Base-by-base conservation (phyloP, 225 moss, liverwort and hornwort genomes). In the Thuidium tamariscinum region DNA sequence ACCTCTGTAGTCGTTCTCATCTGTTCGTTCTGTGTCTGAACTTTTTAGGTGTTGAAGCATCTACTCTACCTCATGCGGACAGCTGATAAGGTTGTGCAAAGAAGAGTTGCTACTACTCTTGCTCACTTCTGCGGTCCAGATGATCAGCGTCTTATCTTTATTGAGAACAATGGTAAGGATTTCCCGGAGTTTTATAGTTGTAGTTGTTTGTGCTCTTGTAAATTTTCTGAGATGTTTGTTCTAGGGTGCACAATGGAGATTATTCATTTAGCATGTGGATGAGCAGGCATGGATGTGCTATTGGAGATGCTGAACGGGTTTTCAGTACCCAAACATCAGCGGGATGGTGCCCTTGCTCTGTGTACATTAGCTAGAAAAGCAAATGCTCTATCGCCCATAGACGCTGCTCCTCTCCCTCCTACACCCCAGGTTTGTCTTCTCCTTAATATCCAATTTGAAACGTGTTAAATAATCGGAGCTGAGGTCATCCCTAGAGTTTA, bases 301-400 rank as follows among this genome's bases (percentile, higher is more conserved):
- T 91, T 98, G 86, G 98, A 98, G 82, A 97, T 98, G 98, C 86
- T 98, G 54, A 94, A 90, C 85, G 89, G 94, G 41, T 97, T 96
- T 60, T 86, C 90, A 75, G 89, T 91, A 74, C 94, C 95, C 18
- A 98, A 98, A 88, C 91, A 93, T 81, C 98, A 98, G 84, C 95
- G 93, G 70, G 98, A 98, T 90, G 98, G 96, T 86, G 96, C 98
- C 56, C 89, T 96, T 85, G 98, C 97, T 76, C 88, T 98, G 19
- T 93, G 95, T 91, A 96, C 91, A 93, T 94, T 98, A 85, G 98
- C 98, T n/a, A 96, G 91, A 54, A 98, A 98, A 89, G 96, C 98
- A 75, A 95, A 94, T 80, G 93, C 94, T 27, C 86, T 94, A 22
- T 97, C 97, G 16, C 98, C 98, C 60, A 94, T 98, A 74, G 98